These are phyloP conservation scores for Gossypium arboreum DNA, from an alignment of 345 rosid species.

Conservation along the genomic window DNA sequence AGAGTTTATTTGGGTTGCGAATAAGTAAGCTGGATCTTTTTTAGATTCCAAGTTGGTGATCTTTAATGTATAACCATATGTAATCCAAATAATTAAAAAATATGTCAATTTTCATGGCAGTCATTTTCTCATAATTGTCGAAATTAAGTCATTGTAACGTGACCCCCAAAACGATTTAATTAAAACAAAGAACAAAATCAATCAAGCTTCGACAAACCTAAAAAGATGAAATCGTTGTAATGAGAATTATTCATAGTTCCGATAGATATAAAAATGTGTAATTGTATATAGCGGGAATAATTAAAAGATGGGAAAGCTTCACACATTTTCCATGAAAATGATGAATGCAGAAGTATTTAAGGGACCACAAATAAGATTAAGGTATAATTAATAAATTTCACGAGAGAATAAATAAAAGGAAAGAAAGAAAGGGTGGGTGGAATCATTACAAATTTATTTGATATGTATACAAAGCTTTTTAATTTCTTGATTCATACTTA, in stretches of 20 bases:
- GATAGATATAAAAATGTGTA: no score
- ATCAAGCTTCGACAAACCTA: background rate
- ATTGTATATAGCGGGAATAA: no score
- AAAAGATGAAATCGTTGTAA: no score
- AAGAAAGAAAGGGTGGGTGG: no score
- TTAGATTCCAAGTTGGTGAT: no score
- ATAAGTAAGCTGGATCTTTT: no score
- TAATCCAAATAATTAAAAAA: background rate
- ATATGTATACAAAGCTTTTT: no score
- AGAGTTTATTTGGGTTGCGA: no score
- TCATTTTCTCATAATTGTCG: background rate
- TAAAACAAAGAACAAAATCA: background rate
- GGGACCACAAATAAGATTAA: constrained; percentile 24
- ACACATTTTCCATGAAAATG: constrained; percentile 29
- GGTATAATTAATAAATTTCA: background rate
- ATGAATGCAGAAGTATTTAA: constrained; percentile 5
- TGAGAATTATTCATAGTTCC: no score
- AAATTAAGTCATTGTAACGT: constrained; percentile 2
- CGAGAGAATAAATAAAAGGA: no score
- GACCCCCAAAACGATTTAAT: background rate
- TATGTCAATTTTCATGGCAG: background rate
- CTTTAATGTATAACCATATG: background rate
- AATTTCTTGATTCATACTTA: background rate
- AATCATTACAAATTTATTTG: no score
- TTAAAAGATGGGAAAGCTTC: constrained; percentile 18